Base-by-base conservation (phyloP, 345 rosid species). In the Syzygium aqueum region DNA sequence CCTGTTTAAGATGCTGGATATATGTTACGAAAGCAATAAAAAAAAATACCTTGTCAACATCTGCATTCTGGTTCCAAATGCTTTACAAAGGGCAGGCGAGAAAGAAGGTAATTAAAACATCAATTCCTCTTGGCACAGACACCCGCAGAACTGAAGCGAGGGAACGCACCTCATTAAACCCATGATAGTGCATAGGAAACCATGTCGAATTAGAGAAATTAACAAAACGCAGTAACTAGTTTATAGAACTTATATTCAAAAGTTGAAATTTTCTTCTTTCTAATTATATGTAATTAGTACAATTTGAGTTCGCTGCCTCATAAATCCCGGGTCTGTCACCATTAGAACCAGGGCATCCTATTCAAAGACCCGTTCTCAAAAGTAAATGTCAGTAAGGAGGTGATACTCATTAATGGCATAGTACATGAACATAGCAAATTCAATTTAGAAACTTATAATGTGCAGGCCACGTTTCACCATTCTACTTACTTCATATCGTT, bases 51-150 rank as follows among this genome's bases (percentile, higher is more conserved):
- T 93, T 93, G 86, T 95, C 94, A 86, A 94, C 92, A 87, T 92
- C 94, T 49, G 92, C 92, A 88, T 92, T 92, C 89, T 87, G 95
- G 89, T 94, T 83, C 93, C 92, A 89, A 94, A 94, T 85, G 94
- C 95, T 86, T 92, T 92, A 87, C 92, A 91, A 56, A 91, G 92
- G 28, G 91, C 91, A 11, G 95, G 96, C 88, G 92, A 86, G 87
- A 93, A 91, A 51, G 94, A 93, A 77, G 94, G 93, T 37, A 93
- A 89, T 87, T 92, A 91, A 63, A 86, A 90, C 92, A 91, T 92
- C 86, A 92, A 87, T 85, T 94, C 94, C 90, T 89, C 95, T 84
- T 92, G 92, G 7, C 94, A 91, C 30, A 92, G 91, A 46, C 95
- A 91, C 30, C 87, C 87, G 49, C 92, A 92, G 50, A 94, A 92